These are phyloP conservation scores for Pythium folliculosum DNA, from an alignment of 352 stramenopile species.

Conservation along the genomic window DNA sequence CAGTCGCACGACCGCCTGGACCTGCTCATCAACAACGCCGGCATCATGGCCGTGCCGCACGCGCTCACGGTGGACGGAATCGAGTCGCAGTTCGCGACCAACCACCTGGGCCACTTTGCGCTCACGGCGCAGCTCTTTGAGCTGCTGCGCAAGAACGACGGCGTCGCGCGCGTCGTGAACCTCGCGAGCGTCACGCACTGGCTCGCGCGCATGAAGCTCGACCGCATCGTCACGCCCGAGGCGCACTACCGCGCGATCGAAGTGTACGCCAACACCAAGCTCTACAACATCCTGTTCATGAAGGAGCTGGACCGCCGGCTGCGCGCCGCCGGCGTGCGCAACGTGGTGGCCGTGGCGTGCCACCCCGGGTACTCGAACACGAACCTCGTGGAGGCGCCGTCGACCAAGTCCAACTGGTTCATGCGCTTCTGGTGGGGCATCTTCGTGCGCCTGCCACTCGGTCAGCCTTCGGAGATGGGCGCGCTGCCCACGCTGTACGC, in stretches of 20 bases:
- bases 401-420: too few species aligned
- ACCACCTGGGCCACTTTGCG: slow-evolving; percentile 34
- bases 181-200: slow-evolving; percentile 47
- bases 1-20: slow-evolving; percentile 21
- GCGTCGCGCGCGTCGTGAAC: slow-evolving; percentile 30
- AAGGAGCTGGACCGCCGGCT: slow-evolving; percentile 43
- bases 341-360: slow-evolving; percentile 27
- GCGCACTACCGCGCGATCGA: slow-evolving; percentile 31
- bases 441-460: slow-evolving; percentile 9
- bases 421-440: slow-evolving; percentile 21
- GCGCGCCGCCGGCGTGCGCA: slow-evolving; percentile 26
- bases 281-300: slow-evolving; percentile 56
- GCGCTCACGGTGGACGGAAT: slow-evolving; percentile 11
- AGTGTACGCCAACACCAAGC: slow-evolving; percentile 52
- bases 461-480: slow-evolving; percentile 45
- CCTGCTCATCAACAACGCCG: slow-evolving; percentile 40
- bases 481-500: slow-evolving; percentile 47
- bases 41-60: slow-evolving; percentile 2
- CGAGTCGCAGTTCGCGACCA: slow-evolving; percentile 24
- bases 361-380: slow-evolving; percentile 48
- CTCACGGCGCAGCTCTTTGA: slow-evolving; percentile 31
- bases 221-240: slow-evolving; percentile 38
- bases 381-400: slow-evolving; percentile 25
- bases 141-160: slow-evolving; percentile 27
- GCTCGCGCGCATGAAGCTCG: slow-evolving; percentile 41